phyloP scores from a whole-genome alignment of 225 moss, liverwort and hornwort genomes.

The Antitrichia curtipendula region DNA sequence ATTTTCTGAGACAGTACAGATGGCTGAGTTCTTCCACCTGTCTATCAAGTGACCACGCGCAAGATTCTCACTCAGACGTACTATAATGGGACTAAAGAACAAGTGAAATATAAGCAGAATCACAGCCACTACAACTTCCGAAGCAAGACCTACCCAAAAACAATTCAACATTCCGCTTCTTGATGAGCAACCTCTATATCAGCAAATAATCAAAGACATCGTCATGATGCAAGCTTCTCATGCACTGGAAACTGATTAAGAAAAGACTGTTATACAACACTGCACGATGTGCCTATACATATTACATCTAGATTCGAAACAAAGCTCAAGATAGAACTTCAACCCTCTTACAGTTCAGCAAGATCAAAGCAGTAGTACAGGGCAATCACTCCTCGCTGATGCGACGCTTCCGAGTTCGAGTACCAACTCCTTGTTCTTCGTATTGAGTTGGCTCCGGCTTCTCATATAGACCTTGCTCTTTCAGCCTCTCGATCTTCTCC shows the following conservation, averaged over 20 bases:
- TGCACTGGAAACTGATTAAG: neutral
- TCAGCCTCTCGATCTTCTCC: conserved; percentile 18
- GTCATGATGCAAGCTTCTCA: neutral
- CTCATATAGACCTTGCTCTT: conserved; percentile 20
- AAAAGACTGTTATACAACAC: neutral
- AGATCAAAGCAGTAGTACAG: neutral
- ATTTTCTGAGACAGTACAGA: neutral
- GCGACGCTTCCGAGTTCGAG: conserved; percentile 24
- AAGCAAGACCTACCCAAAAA: neutral
- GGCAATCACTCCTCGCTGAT: conserved; percentile 11
- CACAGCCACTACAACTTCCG: neutral
- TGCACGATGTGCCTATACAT: neutral
- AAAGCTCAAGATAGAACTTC: neutral
- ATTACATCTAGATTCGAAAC: neutral
- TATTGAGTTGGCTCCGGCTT: conserved; percentile 27
- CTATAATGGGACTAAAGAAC: neutral
- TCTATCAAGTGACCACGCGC: neutral
- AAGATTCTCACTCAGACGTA: neutral
- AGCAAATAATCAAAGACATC: neutral
- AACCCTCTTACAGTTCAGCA: neutral
- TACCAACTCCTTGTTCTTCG: conserved; percentile 32
- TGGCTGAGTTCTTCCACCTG: neutral
- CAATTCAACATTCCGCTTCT: neutral
- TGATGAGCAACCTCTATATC: neutral
- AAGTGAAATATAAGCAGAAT: neutral